A percentile compares a stretch with the other conserved stretches of the same genome.
Conservation (phyloP, 1,284 basidiomycete genomes). For the Austropuccinia psidii region DNA sequence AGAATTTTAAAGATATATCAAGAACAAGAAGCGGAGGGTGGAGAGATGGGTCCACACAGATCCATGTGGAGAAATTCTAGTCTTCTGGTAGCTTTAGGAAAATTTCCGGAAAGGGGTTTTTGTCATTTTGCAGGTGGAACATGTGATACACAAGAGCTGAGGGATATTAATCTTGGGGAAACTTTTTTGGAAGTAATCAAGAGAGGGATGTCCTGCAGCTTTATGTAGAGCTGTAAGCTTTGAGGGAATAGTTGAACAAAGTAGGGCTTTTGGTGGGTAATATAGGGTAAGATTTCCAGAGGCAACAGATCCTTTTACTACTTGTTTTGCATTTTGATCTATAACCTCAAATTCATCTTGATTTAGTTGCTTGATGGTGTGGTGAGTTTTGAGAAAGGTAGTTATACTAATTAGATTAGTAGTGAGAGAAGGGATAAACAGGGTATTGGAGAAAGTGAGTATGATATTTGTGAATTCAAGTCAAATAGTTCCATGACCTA, state of each 20-base stretch:
- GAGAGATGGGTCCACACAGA: background rate
- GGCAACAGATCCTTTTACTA: background rate
- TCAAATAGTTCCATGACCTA: too few relatives aligned
- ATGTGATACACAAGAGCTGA: background rate
- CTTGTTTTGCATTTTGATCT: background rate
- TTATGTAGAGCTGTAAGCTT: background rate
- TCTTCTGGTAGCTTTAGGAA: background rate
- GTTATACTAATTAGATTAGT: background rate
- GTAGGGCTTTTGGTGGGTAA: too few relatives aligned
- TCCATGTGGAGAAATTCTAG: conserved; percentile 11
- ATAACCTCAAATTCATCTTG: background rate
- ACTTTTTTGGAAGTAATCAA: background rate
- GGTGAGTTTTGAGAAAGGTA: background rate
- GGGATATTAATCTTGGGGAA: background rate
- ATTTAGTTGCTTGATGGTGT: background rate
- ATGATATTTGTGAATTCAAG: too few relatives aligned
- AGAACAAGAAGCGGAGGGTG: background rate
- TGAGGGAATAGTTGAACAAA: background rate
- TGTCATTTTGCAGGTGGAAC: background rate
- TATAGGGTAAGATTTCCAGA: background rate
- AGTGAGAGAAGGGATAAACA: background rate
- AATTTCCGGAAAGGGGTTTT: background rate
- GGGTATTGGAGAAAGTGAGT: too few relatives aligned
- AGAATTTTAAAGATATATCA: background rate
- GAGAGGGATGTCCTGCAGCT: background rate